Evolutionary conservation across 129 eudicot genomes (phyloP).

Genomic region (Helianthus tuberosus): DNA sequence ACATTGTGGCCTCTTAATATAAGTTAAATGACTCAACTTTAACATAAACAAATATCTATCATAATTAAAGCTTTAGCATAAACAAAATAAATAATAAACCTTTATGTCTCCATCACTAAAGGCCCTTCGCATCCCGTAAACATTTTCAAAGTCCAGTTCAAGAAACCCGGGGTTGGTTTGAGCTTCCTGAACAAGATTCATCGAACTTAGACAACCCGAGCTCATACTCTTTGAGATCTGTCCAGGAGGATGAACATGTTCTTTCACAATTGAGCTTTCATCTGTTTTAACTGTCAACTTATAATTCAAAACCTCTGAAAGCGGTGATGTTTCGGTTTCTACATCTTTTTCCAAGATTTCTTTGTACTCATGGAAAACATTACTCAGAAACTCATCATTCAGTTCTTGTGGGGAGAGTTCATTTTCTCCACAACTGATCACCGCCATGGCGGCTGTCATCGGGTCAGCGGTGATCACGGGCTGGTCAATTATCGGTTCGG

Average conservation of each 20-base stretch:
- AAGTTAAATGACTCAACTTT: not conserved
- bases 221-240: slow-evolving; percentile 66
- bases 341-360: slow-evolving; percentile 65
- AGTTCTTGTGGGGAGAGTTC: slow-evolving; percentile 53
- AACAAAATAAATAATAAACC: slow-evolving; percentile 46
- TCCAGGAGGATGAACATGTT: slow-evolving; percentile 47
- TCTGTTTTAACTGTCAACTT: slow-evolving; percentile 43
- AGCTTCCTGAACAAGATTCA: slow-evolving; percentile 51
- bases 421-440: too few relatives aligned
- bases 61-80: not conserved
- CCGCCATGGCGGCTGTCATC: slow-evolving; percentile 22
- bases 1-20: not conserved
- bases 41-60: slow-evolving; percentile 1
- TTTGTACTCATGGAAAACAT: slow-evolving; percentile 80
- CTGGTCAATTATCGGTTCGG: slow-evolving; percentile 70
- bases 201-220: slow-evolving; percentile 62
- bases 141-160: slow-evolving; percentile 60
- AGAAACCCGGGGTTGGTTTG: slow-evolving; percentile 54
- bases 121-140: slow-evolving; percentile 85
- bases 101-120: slow-evolving; percentile 95
- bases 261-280: slow-evolving; percentile 41
- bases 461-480: slow-evolving; percentile 49
- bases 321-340: slow-evolving; percentile 52
- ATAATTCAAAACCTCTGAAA: slow-evolving; percentile 55
- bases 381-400: slow-evolving; percentile 63